Evolutionary conservation across 2,329 filamentous ascomycete species (phyloP).

Genomic region (Alternaria gansuensis): DNA sequence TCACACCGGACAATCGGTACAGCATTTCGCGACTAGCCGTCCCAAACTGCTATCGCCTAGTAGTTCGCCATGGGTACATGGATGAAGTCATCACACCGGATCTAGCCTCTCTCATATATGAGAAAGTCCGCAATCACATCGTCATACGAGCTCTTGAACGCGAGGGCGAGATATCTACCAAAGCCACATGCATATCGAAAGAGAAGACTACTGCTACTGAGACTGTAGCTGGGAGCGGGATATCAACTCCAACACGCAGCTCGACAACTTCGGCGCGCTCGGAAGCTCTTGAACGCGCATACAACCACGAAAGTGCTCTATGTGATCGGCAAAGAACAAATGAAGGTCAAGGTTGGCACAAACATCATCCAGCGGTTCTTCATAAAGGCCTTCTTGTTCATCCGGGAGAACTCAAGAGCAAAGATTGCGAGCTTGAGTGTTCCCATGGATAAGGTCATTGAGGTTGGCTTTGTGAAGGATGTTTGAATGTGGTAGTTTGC

Average conservation of each 20-base stretch:
- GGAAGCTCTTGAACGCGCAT: slow-evolving; percentile 55
- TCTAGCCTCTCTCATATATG: slow-evolving; percentile 63
- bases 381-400: slow-evolving; percentile 68
- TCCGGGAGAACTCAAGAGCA: slow-evolving; percentile 70
- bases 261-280: slow-evolving; percentile 43
- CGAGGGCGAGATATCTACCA: slow-evolving; percentile 34
- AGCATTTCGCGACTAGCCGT: slow-evolving; percentile 59
- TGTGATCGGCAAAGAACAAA: slow-evolving; percentile 63
- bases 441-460: slow-evolving; percentile 68
- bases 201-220: slow-evolving; percentile 4
- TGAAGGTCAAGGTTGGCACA: slow-evolving; percentile 54
- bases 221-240: slow-evolving; percentile 15
- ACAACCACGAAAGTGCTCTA: slow-evolving; percentile 61
- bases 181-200: slow-evolving; percentile 10
- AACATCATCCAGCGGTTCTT: slow-evolving; percentile 58
- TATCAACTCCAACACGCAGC: slow-evolving; percentile 27
- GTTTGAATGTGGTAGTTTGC: slow-evolving; percentile 54
- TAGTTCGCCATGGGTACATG: slow-evolving; percentile 76
- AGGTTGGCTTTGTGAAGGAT: slow-evolving; percentile 75
- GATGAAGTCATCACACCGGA: slow-evolving; percentile 74
- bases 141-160: slow-evolving; percentile 41
- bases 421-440: slow-evolving; percentile 72
- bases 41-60: slow-evolving; percentile 72
- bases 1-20: slow-evolving; percentile 57
- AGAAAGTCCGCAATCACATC: slow-evolving; percentile 62